phyloP scores from a whole-genome alignment of 352 stramenopile species.

The Globisporangium nagaii region DNA sequence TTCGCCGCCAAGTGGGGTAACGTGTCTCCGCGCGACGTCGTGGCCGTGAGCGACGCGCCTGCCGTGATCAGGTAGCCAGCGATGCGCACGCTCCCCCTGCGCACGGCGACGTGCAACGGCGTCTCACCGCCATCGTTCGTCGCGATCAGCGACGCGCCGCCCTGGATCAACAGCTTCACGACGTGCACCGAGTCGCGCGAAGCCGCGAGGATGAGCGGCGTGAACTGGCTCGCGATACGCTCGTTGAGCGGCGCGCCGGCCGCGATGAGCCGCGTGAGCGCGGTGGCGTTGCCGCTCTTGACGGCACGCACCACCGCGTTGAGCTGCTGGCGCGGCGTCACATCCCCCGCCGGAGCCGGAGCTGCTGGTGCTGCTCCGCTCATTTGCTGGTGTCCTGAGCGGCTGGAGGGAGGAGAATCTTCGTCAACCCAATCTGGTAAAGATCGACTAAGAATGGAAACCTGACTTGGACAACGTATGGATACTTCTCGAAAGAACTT shows the following conservation, averaged over 20 bases:
- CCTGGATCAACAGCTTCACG: slow-evolving; percentile 47
- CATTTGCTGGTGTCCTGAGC: background rate
- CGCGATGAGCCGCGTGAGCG: slow-evolving; percentile 8
- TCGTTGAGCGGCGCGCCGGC: slow-evolving; percentile 5
- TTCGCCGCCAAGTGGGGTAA: slow-evolving; percentile 86
- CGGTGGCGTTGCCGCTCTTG: background rate
- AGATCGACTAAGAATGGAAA: too few relatives aligned
- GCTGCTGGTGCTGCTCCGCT: background rate
- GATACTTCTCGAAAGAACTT: too few relatives aligned
- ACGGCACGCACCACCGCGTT: background rate
- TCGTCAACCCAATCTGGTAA: too few relatives aligned
- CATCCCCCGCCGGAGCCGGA: background rate
- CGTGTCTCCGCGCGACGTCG: slow-evolving; percentile 63
- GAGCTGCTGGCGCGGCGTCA: background rate
- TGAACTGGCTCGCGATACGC: slow-evolving; percentile 42
- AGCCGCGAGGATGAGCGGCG: slow-evolving; percentile 79
- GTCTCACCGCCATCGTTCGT: slow-evolving; percentile 12
- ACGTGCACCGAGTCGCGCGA: slow-evolving; percentile 74
- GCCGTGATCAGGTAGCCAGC: slow-evolving; percentile 18
- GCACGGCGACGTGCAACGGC: slow-evolving; percentile 9
- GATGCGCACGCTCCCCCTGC: slow-evolving; percentile 12
- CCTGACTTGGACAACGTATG: too few relatives aligned
- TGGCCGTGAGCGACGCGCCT: slow-evolving; percentile 14
- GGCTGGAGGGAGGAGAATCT: too few relatives aligned
- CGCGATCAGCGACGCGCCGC: slow-evolving; percentile 8